Percentiles rank a stretch among this genome's conserved stretches.
These are phyloP conservation scores for Helicocarpus griseus DNA, from an alignment of 2,329 filamentous ascomycete species.

Conservation along the genomic window DNA sequence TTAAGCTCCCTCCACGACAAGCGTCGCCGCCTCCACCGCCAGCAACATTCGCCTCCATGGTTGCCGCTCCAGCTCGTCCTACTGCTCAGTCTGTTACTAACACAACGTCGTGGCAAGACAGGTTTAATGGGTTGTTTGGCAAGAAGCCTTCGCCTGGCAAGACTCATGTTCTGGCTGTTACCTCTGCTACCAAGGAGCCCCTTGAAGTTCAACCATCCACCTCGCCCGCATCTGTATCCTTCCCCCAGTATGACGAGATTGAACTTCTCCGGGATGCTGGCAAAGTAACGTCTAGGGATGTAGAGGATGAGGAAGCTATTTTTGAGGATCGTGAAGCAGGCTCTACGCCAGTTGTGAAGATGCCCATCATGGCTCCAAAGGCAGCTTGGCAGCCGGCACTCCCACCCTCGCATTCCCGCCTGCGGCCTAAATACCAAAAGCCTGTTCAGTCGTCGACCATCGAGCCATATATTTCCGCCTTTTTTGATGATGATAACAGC, in stretches of 20 bases:
- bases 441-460: slow-evolving; percentile 43
- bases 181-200: slow-evolving; percentile 57
- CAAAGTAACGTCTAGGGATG: slow-evolving; percentile 52
- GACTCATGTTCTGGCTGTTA: slow-evolving; percentile 49
- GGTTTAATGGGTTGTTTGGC: slow-evolving; percentile 69
- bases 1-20: slow-evolving; percentile 62
- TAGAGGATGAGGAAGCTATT: slow-evolving; percentile 69
- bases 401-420: slow-evolving; percentile 24
- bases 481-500: slow-evolving; percentile 27
- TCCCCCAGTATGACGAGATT: slow-evolving; percentile 42
- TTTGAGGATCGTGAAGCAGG: slow-evolving; percentile 76
- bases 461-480: slow-evolving; percentile 35
- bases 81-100: slow-evolving; percentile 35
- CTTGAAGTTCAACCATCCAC: slow-evolving; percentile 48
- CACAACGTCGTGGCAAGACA: slow-evolving; percentile 61
- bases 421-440: slow-evolving; percentile 42
- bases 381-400: slow-evolving; percentile 53
- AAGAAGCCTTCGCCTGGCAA: slow-evolving; percentile 45
- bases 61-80: slow-evolving; percentile 29
- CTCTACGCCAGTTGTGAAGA: slow-evolving; percentile 59
- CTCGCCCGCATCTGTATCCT: slow-evolving; percentile 58
- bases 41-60: slow-evolving; percentile 37
- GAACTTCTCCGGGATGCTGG: slow-evolving; percentile 31
- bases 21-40: slow-evolving; percentile 34
- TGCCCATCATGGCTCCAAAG: slow-evolving; percentile 55